Evolutionary conservation across 2,329 filamentous ascomycete species (phyloP).

Genomic region (Beauveria sp.): DNA sequence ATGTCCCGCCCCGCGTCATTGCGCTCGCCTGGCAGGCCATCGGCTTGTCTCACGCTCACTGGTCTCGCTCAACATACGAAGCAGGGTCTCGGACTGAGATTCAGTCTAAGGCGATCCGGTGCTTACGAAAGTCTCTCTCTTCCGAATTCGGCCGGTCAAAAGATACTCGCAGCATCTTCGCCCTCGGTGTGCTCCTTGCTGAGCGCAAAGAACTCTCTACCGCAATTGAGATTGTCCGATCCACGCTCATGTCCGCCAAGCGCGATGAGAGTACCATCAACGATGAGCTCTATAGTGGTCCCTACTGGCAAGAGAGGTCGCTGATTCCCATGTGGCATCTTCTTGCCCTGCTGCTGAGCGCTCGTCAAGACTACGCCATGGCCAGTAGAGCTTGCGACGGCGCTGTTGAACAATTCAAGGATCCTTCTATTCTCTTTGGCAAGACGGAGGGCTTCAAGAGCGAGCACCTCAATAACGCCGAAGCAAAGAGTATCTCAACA

Average conservation of each 20-base stretch:
- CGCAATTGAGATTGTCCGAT: conserved; percentile 77
- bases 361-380: conserved; percentile 74
- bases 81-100: conserved; percentile 62
- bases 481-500: conserved; percentile 20
- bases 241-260: conserved; percentile 55
- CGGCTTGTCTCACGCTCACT: conserved; percentile 78
- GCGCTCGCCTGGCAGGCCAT: conserved; percentile 75
- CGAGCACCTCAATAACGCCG: conserved; percentile 57
- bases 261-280: conserved; percentile 36
- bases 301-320: conserved; percentile 55
- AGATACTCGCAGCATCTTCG: conserved; percentile 72
- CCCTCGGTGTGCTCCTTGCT: conserved; percentile 75
- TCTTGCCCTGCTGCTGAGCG: conserved; percentile 75
- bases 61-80: conserved; percentile 76
- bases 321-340: conserved; percentile 86
- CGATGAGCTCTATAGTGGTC: conserved; percentile 36
- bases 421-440: conserved; percentile 63
- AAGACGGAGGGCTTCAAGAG: conserved; percentile 51
- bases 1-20: conserved; percentile 53
- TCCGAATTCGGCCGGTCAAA: conserved; percentile 57
- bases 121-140: conserved; percentile 65
- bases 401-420: conserved; percentile 82
- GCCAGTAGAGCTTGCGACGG: conserved; percentile 80
- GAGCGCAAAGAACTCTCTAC: conserved; percentile 74
- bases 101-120: conserved; percentile 69